Evolutionary conservation across 768 basidiomycete genomes (phyloP).

Genomic region (Panaeolus papilionaceus): DNA sequence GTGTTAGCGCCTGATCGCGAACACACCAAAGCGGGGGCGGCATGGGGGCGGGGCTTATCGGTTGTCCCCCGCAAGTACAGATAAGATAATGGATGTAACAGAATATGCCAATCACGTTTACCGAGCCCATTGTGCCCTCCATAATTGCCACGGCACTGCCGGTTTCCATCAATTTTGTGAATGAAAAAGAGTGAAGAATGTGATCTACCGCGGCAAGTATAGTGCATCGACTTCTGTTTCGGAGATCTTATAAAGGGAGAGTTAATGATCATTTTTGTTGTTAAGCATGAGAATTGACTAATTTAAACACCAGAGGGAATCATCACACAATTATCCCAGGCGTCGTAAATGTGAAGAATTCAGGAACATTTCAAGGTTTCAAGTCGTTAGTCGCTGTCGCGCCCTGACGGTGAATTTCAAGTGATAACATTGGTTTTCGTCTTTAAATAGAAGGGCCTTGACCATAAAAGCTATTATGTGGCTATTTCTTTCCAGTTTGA

Average conservation of each 20-base stretch:
- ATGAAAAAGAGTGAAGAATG: slow-evolving; percentile 1
- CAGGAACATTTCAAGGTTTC: neutral
- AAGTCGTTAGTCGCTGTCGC: neutral
- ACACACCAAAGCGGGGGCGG: slow-evolving; percentile 1
- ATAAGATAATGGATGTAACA: slow-evolving; percentile 12
- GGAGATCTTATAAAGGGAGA: slow-evolving; percentile 9
- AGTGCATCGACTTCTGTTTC: slow-evolving; percentile 8
- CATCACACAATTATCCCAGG: slow-evolving; percentile 2
- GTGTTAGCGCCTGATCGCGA: slow-evolving; percentile 14
- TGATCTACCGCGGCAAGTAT: slow-evolving; percentile 14
- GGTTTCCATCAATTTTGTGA: slow-evolving; percentile 9
- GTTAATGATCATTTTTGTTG: neutral
- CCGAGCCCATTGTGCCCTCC: neutral
- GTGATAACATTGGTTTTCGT: neutral
- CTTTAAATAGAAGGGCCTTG: neutral
- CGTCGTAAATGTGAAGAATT: slow-evolving; percentile 1
- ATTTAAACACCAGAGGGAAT: slow-evolving; percentile 1
- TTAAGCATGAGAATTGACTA: slow-evolving; percentile 8
- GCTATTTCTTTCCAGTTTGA: neutral
- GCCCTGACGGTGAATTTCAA: neutral
- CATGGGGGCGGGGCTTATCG: neutral
- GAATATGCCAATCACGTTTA: slow-evolving; percentile 14
- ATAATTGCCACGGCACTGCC: slow-evolving; percentile 3
- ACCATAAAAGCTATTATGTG: neutral
- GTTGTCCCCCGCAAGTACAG: neutral